phyloP scores from a whole-genome alignment of 148 eudicot genomes.

The Persicaria maculosa region DNA sequence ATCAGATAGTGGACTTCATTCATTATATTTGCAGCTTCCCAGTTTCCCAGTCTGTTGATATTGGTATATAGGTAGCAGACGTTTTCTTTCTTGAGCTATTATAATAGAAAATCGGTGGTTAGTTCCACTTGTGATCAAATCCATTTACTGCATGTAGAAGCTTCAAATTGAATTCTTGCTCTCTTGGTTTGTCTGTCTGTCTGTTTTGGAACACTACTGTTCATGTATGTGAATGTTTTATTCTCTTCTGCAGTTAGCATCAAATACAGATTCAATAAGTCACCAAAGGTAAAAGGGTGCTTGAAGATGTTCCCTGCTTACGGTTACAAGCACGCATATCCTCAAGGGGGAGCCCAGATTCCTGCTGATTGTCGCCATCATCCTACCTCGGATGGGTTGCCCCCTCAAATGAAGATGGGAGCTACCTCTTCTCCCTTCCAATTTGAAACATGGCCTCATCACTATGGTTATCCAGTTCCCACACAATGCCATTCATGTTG shows the following conservation, averaged over 20 bases:
- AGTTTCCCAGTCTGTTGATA: neutral
- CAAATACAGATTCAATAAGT: neutral
- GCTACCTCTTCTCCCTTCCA: neutral
- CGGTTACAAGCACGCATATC: neutral
- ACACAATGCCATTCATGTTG: slow-evolving; percentile 25
- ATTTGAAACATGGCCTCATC: slow-evolving; percentile 4
- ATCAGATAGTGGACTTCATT: neutral
- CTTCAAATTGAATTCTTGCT: neutral
- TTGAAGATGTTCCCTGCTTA: neutral
- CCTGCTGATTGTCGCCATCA: neutral
- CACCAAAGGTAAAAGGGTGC: neutral
- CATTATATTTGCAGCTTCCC: neutral
- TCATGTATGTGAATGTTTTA: neutral
- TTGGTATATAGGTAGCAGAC: neutral
- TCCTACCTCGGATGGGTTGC: neutral
- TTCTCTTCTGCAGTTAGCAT: neutral
- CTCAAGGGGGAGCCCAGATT: neutral
- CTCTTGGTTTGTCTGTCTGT: neutral
- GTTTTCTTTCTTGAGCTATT: neutral
- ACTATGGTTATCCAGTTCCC: slow-evolving; percentile 7
- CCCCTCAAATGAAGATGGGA: slow-evolving; percentile 9
- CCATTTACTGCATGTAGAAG: neutral
- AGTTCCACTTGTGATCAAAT: neutral
- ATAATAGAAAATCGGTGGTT: neutral
- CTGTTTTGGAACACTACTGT: neutral